phyloP scores from a whole-genome alignment of 441 rosid genomes.

The Pelargonium fulgidum region DNA sequence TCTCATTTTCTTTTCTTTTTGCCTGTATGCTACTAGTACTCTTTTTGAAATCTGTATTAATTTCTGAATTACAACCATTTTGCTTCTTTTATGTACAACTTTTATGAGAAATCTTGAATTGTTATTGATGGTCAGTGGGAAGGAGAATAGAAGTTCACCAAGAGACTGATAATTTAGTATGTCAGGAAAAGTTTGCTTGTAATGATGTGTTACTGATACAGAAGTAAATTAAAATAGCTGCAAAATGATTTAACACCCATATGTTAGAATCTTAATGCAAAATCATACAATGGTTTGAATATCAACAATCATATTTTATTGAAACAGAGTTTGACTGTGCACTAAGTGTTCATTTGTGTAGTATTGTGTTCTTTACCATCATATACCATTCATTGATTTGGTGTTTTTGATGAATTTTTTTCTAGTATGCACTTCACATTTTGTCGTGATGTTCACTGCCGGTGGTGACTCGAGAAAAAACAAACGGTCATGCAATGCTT shows the following conservation, averaged over 20 bases:
- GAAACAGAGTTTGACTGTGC: background rate
- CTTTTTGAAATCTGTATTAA: background rate
- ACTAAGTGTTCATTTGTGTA: background rate
- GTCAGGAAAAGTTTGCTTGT: conserved; percentile 1
- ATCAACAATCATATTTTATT: background rate
- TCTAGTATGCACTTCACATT: conserved; percentile 75
- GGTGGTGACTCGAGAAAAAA: conserved; percentile 37
- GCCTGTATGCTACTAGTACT: too few relatives aligned
- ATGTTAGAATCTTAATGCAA: background rate
- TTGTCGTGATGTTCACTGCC: conserved; percentile 77
- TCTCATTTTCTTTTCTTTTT: background rate
- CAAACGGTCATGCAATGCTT: conserved; percentile 57
- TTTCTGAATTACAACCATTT: background rate
- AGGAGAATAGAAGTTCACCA: background rate
- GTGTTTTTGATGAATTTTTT: conserved; percentile 22
- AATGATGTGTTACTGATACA: background rate
- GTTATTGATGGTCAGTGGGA: background rate
- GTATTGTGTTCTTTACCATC: background rate
- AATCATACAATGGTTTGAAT: background rate
- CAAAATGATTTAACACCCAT: background rate
- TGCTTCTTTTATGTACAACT: background rate
- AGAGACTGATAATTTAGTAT: conserved; percentile 3
- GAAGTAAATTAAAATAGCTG: background rate
- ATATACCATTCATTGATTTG: conserved; percentile 17
- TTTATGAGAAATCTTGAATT: background rate